Evolutionary conservation across 1,139 yeast species (phyloP), one percentile per base, ranked within the genome.

Genomic region (Lipomyces yarrowii): DNA sequence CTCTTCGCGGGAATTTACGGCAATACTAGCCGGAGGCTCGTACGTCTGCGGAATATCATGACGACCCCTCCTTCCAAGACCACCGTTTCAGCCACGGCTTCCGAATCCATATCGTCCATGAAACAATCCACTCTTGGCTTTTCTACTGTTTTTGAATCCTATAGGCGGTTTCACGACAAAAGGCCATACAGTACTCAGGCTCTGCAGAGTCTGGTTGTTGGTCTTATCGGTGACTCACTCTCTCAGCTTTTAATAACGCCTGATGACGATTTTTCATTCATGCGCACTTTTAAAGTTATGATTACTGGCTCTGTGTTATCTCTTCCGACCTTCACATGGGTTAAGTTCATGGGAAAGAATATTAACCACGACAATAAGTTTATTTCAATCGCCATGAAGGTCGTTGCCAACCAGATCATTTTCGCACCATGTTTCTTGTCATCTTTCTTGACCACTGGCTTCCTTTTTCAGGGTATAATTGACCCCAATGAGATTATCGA

Each of bases 391-490:
- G 63, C 58, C 32, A 30, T 63, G 57, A 68, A 68, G 51, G 30
- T 39, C 37, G 64, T 61, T 26, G 67, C 69, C 15, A 64, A 67
- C 53, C 70, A 68, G 57, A 2, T 46, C 15, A 58, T 61, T 37
- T 68, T 68, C 42, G 69, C 70, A 37, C 70, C 70, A 6, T 64
- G 62, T 58, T 68, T 67, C 53, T 56, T 67, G n/a, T 60, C 67
- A 5, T 60, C 70, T 3, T 63, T 64, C 62, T 35, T 68, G 8
- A 53, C 68, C 32, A 21, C 60, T 35, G 67, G 67, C 33, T 52
- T 62, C 18, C 57, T 67, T 2, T 46, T 46, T 35, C 69, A 65
- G 42, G 69, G 69, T 26, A 52, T 67, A 32, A 33, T 37, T 26
- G 60, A 59, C 53, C 56, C 57, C 8, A n/a, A 11, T 2, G 67